These are phyloP conservation scores for Dactylella cylindrospora DNA, from an alignment of 2,329 filamentous ascomycete species.

Conservation along the genomic window DNA sequence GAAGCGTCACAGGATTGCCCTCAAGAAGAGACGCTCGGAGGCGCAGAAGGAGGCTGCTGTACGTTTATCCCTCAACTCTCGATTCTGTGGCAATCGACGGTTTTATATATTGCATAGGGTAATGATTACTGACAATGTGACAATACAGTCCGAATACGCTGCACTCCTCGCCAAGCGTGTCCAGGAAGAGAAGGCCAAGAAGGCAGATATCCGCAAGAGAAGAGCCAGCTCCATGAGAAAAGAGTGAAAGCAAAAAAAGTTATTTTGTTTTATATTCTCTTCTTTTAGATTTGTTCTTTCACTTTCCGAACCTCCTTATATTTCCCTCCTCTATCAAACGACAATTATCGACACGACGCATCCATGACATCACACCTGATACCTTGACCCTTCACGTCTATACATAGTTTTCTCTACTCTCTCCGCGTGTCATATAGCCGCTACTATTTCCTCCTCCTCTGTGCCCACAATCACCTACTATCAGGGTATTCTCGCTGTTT, in stretches of 20 bases:
- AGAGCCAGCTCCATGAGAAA: slow-evolving; percentile 93
- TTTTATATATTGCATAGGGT: background rate
- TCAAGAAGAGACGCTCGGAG: slow-evolving; percentile 98
- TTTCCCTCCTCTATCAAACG: background rate
- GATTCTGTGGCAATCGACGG: slow-evolving; percentile 1
- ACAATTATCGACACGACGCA: background rate
- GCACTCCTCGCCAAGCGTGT: slow-evolving; percentile 96
- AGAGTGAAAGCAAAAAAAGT: slow-evolving; percentile 65
- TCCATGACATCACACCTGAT: background rate
- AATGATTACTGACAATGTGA: background rate
- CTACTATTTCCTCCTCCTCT: slow-evolving; percentile 6
- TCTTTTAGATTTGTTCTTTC: slow-evolving; percentile 11
- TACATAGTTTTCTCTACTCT: background rate
- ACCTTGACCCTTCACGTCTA: too few species aligned
- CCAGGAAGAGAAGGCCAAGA: slow-evolving; percentile 89
- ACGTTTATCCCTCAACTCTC: slow-evolving; percentile 56
- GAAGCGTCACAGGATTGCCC: slow-evolving; percentile 96
- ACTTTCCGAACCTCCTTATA: slow-evolving; percentile 6
- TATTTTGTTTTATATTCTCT: slow-evolving; percentile 50
- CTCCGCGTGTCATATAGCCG: slow-evolving; percentile 21
- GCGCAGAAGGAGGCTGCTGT: slow-evolving; percentile 98
- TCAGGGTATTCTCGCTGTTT: background rate
- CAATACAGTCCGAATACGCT: slow-evolving; percentile 87
- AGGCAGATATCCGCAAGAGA: slow-evolving; percentile 93
- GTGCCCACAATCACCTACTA: background rate